Conservation (phyloP, 2,329 filamentous ascomycete genomes). For the Endoconidiophora polonica region DNA sequence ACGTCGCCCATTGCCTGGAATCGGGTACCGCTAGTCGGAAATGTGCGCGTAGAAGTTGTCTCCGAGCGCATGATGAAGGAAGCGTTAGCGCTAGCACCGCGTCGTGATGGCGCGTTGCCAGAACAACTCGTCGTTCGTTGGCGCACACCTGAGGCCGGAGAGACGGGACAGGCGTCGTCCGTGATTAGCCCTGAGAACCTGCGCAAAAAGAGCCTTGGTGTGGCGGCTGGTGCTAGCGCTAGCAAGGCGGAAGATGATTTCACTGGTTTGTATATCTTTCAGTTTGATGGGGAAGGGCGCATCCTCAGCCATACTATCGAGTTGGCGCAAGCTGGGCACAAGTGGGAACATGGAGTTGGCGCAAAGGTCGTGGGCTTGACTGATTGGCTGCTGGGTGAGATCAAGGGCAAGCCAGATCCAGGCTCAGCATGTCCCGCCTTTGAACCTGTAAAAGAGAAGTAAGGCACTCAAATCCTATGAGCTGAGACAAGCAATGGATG, state of each 20-base stretch:
- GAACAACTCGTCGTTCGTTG: constrained; percentile 87
- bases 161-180: constrained; percentile 18
- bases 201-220: constrained; percentile 15
- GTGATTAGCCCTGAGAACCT: not conserved
- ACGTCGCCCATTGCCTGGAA: constrained; percentile 95
- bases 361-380: constrained; percentile 79
- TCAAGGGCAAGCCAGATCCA: constrained; percentile 20
- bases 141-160: constrained; percentile 29
- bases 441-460: not conserved
- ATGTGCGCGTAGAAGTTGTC: constrained; percentile 72
- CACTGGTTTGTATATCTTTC: constrained; percentile 83
- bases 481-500: no score
- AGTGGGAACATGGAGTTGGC: constrained; percentile 66
- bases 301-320: constrained; percentile 85
- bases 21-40: constrained; percentile 74
- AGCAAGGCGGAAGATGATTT: constrained; percentile 46
- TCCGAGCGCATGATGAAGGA: constrained; percentile 72
- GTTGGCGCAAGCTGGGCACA: constrained; percentile 66
- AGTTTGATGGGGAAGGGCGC: constrained; percentile 76
- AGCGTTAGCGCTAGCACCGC: constrained; percentile 30
- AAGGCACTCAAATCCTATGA: no score
- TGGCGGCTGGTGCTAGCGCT: constrained; percentile 28
- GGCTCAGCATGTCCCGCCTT: constrained; percentile 13
- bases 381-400: constrained; percentile 80
- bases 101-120: constrained; percentile 36